Base-by-base conservation (phyloP, 257 asterid genomes). In the Nicotiana otophora region DNA sequence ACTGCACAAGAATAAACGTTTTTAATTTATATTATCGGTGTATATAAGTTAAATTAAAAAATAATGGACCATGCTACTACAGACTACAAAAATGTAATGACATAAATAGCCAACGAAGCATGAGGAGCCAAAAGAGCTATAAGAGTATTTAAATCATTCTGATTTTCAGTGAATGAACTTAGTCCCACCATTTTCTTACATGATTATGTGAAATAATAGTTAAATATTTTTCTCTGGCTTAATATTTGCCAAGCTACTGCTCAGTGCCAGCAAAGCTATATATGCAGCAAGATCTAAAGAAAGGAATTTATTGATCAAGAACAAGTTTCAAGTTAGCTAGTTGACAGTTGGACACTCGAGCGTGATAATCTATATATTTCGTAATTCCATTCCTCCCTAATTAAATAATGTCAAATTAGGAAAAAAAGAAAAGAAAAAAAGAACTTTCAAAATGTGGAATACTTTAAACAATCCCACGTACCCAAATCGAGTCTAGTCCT, bases 1-100 rank as follows among this genome's bases (percentile, higher is more conserved):
- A 75, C 99, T 96, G 92, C 87, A 82, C 15, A 12, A 15, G 10
- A 0, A 4, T 0, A 19, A 23, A 12, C 0, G 1, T 23, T 42
- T 42, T 42, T 0, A 0, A 72, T 3, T 46, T 42, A 72, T 12
- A 72, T 1, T 12, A 1, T 6, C 4, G 23, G 1, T 34, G 0
- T 67, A 68, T 3, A 34, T 53, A 12, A 12, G 2, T 14, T 53
- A 53, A 53, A 10, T 12, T 53, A 12, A 11, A 53, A 53, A 10
- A 11, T 3, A 10, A 51, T 51, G 5, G 1, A 14, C 5, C 58
- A 14, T 53, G 58, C 5, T 53, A 53, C 58, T 11, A 17, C 6
- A 15, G 7, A 12, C 4, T 10, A 60, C 46, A 30, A 39, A 60
- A n/a, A 30, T 31, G n/a, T 16, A 5, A 10, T 67, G 84, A 61